Evolutionary conservation across 768 basidiomycete species (phyloP), one percentile per base, ranked within the genome.

Genomic region (Lyophyllum decastes): DNA sequence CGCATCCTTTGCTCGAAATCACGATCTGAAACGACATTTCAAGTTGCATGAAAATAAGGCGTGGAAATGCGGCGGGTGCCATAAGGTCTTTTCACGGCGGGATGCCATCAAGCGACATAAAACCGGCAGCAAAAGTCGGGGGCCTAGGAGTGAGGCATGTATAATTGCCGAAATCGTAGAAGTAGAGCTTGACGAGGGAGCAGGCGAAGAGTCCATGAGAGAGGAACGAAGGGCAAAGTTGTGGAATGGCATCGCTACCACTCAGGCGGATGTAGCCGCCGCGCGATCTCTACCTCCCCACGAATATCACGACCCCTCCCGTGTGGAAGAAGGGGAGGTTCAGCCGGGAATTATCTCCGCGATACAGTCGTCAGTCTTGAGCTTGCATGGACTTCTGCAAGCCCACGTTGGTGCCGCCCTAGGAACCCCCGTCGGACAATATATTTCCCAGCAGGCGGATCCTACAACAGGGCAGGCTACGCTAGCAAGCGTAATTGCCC

Each of bases 41-140:
- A 84, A 83, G 64, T 73, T 88, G 38, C 90, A 92, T 68, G 88
- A 87, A 58, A 83, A 80, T 62, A 88, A 82, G 60, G 88, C 86
- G 24, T 92, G 83, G 83, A 82, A 86, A 62, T 92, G 90, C 64
- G 78, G 73, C 35, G 90, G 88, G 2, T 92, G 90, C 66, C 80
- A 79, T 46, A 90, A 89, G 70, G 73, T 87, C 21, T 92, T 92
- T 66, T 88, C 88, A 2, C 74, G 87, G n/a, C 78, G 87, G 44
- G 90, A 92, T 67, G 90, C 90, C 2, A 87, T 92, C 66, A 89
- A 88, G 68, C 80, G 88, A 22, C 90, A 92, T 61, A 89, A 88
- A 70, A 85, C 87, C 64, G 80, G 81, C 45, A 80, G 77, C 30
- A 79, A 79, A 57, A 71, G 72, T 34, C 77, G 83, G 17, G 83